Evolutionary conservation across 768 basidiomycete genomes (phyloP), one percentile per base, ranked within the genome.

Genomic region (Trametes meyenii): DNA sequence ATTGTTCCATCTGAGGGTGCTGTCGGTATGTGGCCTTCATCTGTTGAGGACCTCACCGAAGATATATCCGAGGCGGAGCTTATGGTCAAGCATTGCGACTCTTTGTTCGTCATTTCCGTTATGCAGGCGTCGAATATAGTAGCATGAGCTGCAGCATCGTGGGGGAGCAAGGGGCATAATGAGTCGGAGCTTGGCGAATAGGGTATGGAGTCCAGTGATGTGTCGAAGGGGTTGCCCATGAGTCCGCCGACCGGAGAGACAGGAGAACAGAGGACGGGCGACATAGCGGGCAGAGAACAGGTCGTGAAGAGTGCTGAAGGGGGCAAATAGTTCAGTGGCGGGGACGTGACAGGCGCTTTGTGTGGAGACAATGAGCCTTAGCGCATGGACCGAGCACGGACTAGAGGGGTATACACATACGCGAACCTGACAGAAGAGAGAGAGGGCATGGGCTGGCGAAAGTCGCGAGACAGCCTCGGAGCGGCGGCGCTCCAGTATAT

Each of bases 311-410:
- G 35, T 19, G 33, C 50, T 57, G 29, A 44, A 24, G 51, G 57
- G 48, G 29, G 23, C 11, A 46, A 33, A 16, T 38, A 26, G 52
- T 46, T 55, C 42, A 50, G 57, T 59, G 61, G 61, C 61, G 55
- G 50, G 26, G 43, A 52, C 43, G 43, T 52, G 61, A 58, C 38
- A 23, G 50, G 17, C 43, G 62, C 62, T 64, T 64, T 64, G 58
- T 64, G 33, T 17, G 33, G 23, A 35, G 50, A 64, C 62, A 64
- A 64, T 59, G 54, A 26, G 53, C 43, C 58, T 60, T 64, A 42
- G 17, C 8, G 24, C 51, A 36, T 26, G 26, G 26, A 45, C 29
- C 48, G 46, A 19, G 40, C 5, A 35, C 17, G 24, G 45, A n/a
- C 39, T 49, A 52, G 51, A 35, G n/a, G 56, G 56, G 46, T 29